Conservation (phyloP, 2,329 filamentous ascomycete genomes). For the Aspergillus viridinutans region DNA sequence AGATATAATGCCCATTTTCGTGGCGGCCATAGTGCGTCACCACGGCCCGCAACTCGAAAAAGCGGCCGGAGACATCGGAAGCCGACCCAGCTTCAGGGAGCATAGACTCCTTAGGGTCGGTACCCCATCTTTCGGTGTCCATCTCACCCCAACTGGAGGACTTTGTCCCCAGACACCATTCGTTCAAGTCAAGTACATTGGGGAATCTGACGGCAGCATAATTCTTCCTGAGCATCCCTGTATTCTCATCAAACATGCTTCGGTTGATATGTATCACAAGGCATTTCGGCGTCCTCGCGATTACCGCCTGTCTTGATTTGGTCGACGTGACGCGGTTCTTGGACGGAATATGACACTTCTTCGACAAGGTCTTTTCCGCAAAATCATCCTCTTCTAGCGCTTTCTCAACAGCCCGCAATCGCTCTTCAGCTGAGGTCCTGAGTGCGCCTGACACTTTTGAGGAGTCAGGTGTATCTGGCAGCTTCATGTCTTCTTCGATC, state of each 20-base stretch:
- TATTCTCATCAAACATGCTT: conserved; percentile 82
- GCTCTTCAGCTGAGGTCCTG: conserved; percentile 41
- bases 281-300: conserved; percentile 75
- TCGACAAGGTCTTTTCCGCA: conserved; percentile 60
- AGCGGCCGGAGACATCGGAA: conserved; percentile 41
- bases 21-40: conserved; percentile 87
- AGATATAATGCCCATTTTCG: conserved; percentile 94
- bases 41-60: conserved; percentile 77
- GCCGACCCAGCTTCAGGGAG: conserved; percentile 58
- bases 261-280: conserved; percentile 86
- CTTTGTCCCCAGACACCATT: conserved; percentile 74
- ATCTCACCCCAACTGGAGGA: conserved; percentile 26
- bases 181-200: conserved; percentile 65
- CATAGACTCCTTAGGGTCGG: conserved; percentile 69
- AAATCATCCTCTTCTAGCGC: conserved; percentile 79
- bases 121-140: conserved; percentile 63
- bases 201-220: conserved; percentile 75
- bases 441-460: conserved; percentile 34
- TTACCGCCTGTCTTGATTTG: conserved; percentile 84
- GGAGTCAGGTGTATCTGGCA: conserved; percentile 17
- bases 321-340: conserved; percentile 69
- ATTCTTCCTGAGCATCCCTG: conserved; percentile 78
- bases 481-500: conserved; percentile 36
- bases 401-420: conserved; percentile 62
- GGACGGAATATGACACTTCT: conserved; percentile 62